These are phyloP conservation scores for Lactarius psammicola DNA, from an alignment of 768 basidiomycete species.

Conservation along the genomic window DNA sequence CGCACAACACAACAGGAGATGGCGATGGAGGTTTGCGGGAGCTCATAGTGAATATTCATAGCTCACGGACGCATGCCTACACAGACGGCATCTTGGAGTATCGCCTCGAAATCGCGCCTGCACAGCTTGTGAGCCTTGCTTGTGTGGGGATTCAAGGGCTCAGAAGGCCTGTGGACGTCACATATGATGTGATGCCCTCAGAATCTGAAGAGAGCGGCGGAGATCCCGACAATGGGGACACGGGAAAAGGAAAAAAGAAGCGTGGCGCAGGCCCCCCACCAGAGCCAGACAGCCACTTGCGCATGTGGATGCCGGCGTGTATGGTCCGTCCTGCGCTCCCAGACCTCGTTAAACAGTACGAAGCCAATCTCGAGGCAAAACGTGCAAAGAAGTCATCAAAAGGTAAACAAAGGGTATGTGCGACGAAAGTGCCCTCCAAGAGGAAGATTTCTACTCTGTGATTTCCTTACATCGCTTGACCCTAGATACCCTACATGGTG, in stretches of 20 bases:
- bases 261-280: slow-evolving; percentile 43
- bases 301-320: neutral
- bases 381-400: slow-evolving; percentile 16
- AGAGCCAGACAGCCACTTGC: slow-evolving; percentile 48
- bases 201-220: slow-evolving; percentile 48
- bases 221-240: slow-evolving; percentile 45
- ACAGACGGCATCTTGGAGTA: slow-evolving; percentile 76
- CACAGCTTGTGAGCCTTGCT: slow-evolving; percentile 59
- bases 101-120: slow-evolving; percentile 72
- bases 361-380: slow-evolving; percentile 42
- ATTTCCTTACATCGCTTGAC: too few relatives aligned
- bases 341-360: slow-evolving; percentile 58
- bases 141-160: slow-evolving; percentile 65
- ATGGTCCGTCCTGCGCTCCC: slow-evolving; percentile 45
- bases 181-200: slow-evolving; percentile 35
- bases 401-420: too few relatives aligned
- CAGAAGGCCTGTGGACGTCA: slow-evolving; percentile 40
- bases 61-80: slow-evolving; percentile 60
- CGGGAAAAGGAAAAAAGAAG: slow-evolving; percentile 39
- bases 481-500: too few relatives aligned
- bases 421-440: too few relatives aligned
- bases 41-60: slow-evolving; percentile 66
- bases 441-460: too few relatives aligned
- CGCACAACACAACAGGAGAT: slow-evolving; percentile 30
- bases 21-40: slow-evolving; percentile 41